These are phyloP conservation scores for Solanum arcanum DNA, from an alignment of 257 asterid genomes.

Conservation along the genomic window DNA sequence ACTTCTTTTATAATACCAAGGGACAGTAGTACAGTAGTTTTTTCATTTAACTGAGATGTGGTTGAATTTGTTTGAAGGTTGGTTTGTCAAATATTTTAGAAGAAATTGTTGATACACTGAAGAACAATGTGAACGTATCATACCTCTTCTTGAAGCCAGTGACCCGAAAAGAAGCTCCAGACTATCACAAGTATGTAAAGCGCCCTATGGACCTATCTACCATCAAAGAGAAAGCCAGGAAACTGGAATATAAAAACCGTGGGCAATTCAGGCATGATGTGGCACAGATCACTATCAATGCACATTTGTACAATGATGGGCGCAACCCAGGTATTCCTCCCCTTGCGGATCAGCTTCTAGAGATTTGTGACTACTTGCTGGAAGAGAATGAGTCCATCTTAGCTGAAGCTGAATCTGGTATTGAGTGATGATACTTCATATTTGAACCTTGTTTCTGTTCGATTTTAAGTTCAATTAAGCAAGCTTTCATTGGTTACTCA, in stretches of 20 bases:
- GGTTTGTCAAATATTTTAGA: constrained; percentile 75
- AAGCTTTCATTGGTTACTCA: not conserved
- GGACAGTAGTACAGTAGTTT: not conserved
- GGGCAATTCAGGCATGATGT: constrained; percentile 86
- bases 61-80: constrained; percentile 43
- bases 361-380: constrained; percentile 75
- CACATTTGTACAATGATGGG: constrained; percentile 69
- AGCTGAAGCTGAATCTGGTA: constrained; percentile 79
- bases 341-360: constrained; percentile 91
- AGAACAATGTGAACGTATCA: constrained; percentile 46
- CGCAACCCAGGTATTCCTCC: constrained; percentile 97
- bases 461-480: not conserved
- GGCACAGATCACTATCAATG: constrained; percentile 60
- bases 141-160: constrained; percentile 85
- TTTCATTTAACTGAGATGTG: not conserved
- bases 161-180: constrained; percentile 88
- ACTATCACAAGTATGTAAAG: constrained; percentile 43
- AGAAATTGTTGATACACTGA: constrained; percentile 61
- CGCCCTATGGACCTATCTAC: constrained; percentile 91
- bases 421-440: constrained; percentile 12
- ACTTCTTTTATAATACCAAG: not conserved
- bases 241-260: constrained; percentile 69
- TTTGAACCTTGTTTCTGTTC: not conserved
- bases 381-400: constrained; percentile 34
- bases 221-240: constrained; percentile 63